Conservation (phyloP, 352 stramenopile species). For the Globisporangium yorkense region DNA sequence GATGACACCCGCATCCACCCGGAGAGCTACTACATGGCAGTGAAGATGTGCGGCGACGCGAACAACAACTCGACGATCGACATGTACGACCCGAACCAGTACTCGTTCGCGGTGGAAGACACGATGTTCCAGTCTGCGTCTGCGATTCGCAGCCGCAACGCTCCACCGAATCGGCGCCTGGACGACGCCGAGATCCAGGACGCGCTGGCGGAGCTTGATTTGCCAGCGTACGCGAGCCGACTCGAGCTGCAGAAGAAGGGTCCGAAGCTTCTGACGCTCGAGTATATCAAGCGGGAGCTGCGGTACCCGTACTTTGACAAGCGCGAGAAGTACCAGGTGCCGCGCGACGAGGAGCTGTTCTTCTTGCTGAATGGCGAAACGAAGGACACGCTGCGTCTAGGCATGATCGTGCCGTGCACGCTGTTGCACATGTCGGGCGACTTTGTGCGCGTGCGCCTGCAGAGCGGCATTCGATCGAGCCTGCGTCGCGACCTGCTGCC, state of each 20-base stretch:
- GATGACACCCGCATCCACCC: conserved; percentile 87
- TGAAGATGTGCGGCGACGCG: conserved; percentile 88
- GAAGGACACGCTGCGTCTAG: conserved; percentile 65
- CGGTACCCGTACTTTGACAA: conserved; percentile 89
- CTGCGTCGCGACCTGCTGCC: conserved; percentile 72
- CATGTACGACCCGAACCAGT: conserved; percentile 89
- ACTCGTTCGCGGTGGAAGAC: conserved; percentile 88
- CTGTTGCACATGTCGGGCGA: conserved; percentile 79
- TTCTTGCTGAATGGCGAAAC: conserved; percentile 84
- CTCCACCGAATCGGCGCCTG: conserved; percentile 43
- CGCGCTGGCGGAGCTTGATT: conserved; percentile 77
- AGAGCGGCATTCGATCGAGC: conserved; percentile 80
- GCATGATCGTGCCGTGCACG: conserved; percentile 86
- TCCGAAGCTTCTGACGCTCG: conserved; percentile 78
- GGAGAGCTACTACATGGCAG: conserved; percentile 90
- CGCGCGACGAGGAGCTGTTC: conserved; percentile 82
- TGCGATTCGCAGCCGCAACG: conserved; percentile 67
- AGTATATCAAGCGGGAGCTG: conserved; percentile 87
- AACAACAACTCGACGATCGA: conserved; percentile 91
- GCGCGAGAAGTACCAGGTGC: conserved; percentile 76
- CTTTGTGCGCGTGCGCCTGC: conserved; percentile 79
- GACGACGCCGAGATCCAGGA: conserved; percentile 83
- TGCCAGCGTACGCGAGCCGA: conserved; percentile 80
- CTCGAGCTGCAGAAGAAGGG: conserved; percentile 89
- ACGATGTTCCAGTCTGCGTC: conserved; percentile 89